Evolutionary conservation across 208 protist species (phyloP), one percentile per base, ranked within the genome.

Genomic region (Borovskyia barvae): DNA sequence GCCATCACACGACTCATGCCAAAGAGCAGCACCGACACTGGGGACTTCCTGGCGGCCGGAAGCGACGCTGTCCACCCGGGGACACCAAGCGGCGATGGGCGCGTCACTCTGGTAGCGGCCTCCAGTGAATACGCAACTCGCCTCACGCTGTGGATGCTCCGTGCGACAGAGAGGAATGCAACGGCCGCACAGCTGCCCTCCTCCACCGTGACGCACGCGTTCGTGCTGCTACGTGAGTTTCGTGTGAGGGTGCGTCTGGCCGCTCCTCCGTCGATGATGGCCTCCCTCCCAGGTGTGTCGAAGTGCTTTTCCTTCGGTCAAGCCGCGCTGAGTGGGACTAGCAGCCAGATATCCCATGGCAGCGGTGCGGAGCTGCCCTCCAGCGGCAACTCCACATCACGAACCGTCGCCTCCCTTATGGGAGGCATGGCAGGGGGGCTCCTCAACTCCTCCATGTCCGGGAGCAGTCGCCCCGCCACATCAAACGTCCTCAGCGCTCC

Each of bases 71-170:
- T 20, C 35, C 26, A 5, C 3, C n/a, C 5, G 30, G 17, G 24
- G 15, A 30, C 24, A 17, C 17, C 35, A n/a, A 33, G 14, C 15
- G 29, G 35, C 25, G 37, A 43, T 4, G 40, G 69, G 3, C 11
- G 35, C n/a, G 53, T 59, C 20, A 58, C 59, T 9, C 54, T 64
- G 12, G 72, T 75, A 5, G 72, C 72, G 19, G 60, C 72, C 24
- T 61, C 55, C 19, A 79, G 72, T 50, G 62, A 70, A 35, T 79
- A 71, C 17, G 68, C 72, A 1, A 79, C 72, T 8, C 72, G 73
- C 9, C 32, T 75, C 1, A 75, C 68, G 7, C 35, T 75, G 22
- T 80, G 73, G 69, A 55, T 60, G 43, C 39, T 79, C 15, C 45
- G 35, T 22, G 5, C n/a, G 43, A 28, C 45, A 20, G 1, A 40